Conservation (phyloP, 768 basidiomycete genomes). For the Leccinum rimulosum region DNA sequence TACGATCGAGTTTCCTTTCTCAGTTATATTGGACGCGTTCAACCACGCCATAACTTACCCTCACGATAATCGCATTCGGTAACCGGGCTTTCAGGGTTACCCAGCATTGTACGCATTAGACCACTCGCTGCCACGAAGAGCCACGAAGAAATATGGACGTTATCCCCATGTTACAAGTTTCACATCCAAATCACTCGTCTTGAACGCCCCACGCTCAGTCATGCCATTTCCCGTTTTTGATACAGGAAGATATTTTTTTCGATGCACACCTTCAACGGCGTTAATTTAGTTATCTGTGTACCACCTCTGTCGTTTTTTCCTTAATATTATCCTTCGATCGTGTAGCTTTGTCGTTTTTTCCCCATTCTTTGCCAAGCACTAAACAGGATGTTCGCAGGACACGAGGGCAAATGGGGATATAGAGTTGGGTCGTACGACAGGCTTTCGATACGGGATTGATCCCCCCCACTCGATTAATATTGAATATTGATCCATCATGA, state of each 20-base stretch:
- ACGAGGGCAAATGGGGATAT: neutral
- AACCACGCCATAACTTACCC: neutral
- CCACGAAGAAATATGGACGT: neutral
- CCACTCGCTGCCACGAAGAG: conserved; percentile 2
- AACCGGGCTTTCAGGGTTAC: neutral
- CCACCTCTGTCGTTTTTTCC: neutral
- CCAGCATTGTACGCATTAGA: neutral
- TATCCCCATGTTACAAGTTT: neutral
- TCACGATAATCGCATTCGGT: neutral
- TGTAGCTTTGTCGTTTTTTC: neutral
- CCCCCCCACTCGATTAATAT: neutral
- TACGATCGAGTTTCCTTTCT: neutral
- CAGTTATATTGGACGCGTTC: neutral
- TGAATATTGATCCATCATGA: neutral
- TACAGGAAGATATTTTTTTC: neutral
- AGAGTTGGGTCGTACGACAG: neutral
- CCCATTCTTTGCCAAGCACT: neutral
- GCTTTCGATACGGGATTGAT: neutral
- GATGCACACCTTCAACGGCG: neutral
- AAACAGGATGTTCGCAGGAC: neutral
- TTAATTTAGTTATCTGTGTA: neutral
- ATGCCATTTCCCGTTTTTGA: neutral
- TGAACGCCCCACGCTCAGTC: neutral
- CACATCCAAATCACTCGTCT: neutral
- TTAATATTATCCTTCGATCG: neutral